Base-by-base conservation (phyloP, 1,284 basidiomycete genomes). In the Phlebopus sp. region DNA sequence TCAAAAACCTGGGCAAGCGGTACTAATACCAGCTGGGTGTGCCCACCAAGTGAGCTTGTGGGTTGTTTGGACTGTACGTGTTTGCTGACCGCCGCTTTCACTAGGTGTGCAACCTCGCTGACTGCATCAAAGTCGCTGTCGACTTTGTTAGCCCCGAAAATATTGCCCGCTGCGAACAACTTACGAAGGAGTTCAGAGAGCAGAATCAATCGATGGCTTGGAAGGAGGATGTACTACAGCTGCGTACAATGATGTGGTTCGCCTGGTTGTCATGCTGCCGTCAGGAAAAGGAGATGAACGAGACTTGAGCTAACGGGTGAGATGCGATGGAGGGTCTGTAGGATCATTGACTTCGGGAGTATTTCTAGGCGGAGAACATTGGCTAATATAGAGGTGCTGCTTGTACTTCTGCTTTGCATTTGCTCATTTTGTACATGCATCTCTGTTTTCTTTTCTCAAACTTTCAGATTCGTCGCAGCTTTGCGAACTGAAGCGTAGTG, bases 71-170 rank as follows among this genome's bases (percentile, higher is more conserved):
- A 13, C 21, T 27, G 51, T 29, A 46, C 6, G 39, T 2, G n/a
- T 9, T 29, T 51, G 2, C 30, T 47, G 10, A 44, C 47, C 15
- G 29, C 37, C 5, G 48, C 36, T 14, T 15, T 18, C 32, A 23
- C 11, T 44, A 90, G 81, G 89, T 91, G 6, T 82, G 84, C 60
- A 94, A 95, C 60, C 70, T 95, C 29, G 77, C 91, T 10, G 92
- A 97, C 66, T 96, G 91, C 64, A 86, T 97, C 73, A 97, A 97
- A 72, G 90, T 97, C 40, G 94, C 95, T n/a, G 79, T 90, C 55
- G 94, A 98, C 70, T 98, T 95, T 69, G 92, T 97, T 54, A 92
- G 88, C 69, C 87, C 92, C 13, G 90, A 97, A 71, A 97, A 96
- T 62, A 84, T 97, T 31, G 75, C 74, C 45, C 78, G 90, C 18